Base-by-base conservation (phyloP, 208 protist genomes). In the Leishmania gerbilli region DNA sequence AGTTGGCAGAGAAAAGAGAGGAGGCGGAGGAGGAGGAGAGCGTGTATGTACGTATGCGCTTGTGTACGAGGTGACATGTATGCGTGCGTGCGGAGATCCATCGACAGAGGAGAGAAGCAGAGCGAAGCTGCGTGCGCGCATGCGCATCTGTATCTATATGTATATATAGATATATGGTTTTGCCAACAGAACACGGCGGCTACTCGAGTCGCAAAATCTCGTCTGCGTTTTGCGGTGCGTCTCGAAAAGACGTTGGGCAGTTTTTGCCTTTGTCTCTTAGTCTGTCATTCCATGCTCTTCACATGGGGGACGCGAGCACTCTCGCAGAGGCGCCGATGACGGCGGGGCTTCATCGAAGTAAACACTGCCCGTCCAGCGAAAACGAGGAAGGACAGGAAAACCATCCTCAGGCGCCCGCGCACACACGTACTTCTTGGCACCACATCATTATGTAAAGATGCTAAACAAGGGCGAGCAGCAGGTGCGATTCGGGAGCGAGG, bases 401-500 rank as follows among this genome's bases (percentile, higher is more conserved):
- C 5, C 47, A 47, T 5, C 40, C 17, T 13, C 74, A 19, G 21
- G 17, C 0, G 37, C 74, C 17, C 8, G 24, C 53, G 62, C 51
- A 62, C 74, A 62, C 74, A 64, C 11, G 40, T 45, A 64, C 74
- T n/a, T 3, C 31, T 34, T 53, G 31, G 75, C 55, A 31, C 68
- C 58, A 72, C 42, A 72, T 17, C 24, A 51, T 55, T 51, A 53
- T 74, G 45, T 19, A 74, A 51, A 51, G 69, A 74, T 24, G 13
- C 74, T 64, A 74, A 55, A 56, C 27, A 64, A 76, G 42, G 31
- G 75, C 67, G 49, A 93, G 87, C 55, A 91, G 71, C 11, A 91
- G 74, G 27, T 85, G 79, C 34, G 88, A 87, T 53, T 92, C 91
- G 68, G 91, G 87, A 51, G 83, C 53, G 76, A 91, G 85, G 80